Percentiles rank a stretch among this genome's conserved stretches.
These are phyloP conservation scores for Fusarium pilosicola DNA, from an alignment of 2,329 filamentous ascomycete species.

Conservation along the genomic window DNA sequence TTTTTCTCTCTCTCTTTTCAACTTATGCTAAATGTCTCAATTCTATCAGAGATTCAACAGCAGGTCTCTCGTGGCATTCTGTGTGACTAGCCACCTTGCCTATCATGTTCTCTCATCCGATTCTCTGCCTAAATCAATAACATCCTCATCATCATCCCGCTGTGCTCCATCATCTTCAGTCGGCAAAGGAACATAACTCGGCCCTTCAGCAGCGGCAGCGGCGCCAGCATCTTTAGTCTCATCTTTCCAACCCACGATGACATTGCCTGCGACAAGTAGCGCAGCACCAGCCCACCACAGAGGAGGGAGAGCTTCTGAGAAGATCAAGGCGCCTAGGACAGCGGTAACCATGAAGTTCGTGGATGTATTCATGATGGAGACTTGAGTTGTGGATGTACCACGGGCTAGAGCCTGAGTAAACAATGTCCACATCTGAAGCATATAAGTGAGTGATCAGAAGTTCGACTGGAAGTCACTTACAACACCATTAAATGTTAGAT, in stretches of 20 bases:
- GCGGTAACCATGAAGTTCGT: constrained; percentile 85
- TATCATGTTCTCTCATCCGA: constrained; percentile 34
- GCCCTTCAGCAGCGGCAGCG: constrained; percentile 37
- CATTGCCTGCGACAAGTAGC: constrained; percentile 78
- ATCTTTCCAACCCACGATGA: constrained; percentile 79
- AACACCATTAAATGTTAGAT: constrained; percentile 78
- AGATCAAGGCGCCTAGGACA: constrained; percentile 74
- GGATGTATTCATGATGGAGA: constrained; percentile 84
- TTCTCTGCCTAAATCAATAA: constrained; percentile 48
- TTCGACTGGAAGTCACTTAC: constrained; percentile 52
- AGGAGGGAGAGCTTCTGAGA: constrained; percentile 75
- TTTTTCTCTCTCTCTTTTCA: background rate
- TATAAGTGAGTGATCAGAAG: background rate
- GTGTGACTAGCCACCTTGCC: background rate
- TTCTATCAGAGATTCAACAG: background rate
- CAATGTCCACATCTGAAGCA: constrained; percentile 77
- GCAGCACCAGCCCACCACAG: constrained; percentile 82
- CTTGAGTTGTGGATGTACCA: constrained; percentile 79
- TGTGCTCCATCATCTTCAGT: constrained; percentile 34
- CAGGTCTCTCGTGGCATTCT: background rate
- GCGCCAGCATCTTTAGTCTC: constrained; percentile 52
- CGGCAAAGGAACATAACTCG: constrained; percentile 46
- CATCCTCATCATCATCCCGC: constrained; percentile 49
- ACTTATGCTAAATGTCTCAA: constrained; percentile 5
- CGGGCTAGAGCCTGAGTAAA: constrained; percentile 82